These are phyloP conservation scores for Ceratocystis huliohia DNA, from an alignment of 2,329 filamentous ascomycete species.

Conservation along the genomic window DNA sequence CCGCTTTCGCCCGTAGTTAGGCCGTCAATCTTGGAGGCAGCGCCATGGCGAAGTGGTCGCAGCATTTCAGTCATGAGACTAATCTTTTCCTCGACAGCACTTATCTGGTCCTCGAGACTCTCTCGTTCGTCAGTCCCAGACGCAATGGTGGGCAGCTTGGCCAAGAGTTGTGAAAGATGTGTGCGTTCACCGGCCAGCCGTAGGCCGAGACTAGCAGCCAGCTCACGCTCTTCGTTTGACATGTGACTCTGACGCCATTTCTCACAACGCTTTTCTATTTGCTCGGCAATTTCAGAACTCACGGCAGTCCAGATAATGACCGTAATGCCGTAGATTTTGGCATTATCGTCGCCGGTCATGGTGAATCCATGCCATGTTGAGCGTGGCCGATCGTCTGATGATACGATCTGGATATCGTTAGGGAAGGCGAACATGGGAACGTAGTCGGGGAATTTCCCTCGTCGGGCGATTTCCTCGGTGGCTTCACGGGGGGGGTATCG, in stretches of 20 bases:
- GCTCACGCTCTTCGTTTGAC: conserved; percentile 78
- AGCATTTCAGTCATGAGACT: conserved; percentile 91
- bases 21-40: conserved; percentile 93
- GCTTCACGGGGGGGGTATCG: conserved; percentile 78
- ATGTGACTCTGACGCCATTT: conserved; percentile 76
- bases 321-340: conserved; percentile 82
- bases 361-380: conserved; percentile 99
- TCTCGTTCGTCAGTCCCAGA: conserved; percentile 76
- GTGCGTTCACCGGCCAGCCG: conserved; percentile 77
- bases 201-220: conserved; percentile 83
- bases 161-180: conserved; percentile 75
- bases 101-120: conserved; percentile 82
- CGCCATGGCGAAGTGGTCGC: conserved; percentile 80
- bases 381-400: conserved; percentile 79
- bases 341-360: conserved; percentile 89
- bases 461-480: conserved; percentile 62
- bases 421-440: conserved; percentile 99
- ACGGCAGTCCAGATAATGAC: conserved; percentile 88
- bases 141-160: conserved; percentile 64
- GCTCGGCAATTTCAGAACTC: conserved; percentile 66
- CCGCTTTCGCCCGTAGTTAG: conserved; percentile 90
- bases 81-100: conserved; percentile 93
- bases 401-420: conserved; percentile 94
- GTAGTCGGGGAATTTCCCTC: conserved; percentile 88
- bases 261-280: conserved; percentile 71